A percentile compares a stretch with the other conserved stretches of the same genome.
phyloP scores from a whole-genome alignment of 2,329 filamentous ascomycete genomes.

The Tolypocladium paradoxum region DNA sequence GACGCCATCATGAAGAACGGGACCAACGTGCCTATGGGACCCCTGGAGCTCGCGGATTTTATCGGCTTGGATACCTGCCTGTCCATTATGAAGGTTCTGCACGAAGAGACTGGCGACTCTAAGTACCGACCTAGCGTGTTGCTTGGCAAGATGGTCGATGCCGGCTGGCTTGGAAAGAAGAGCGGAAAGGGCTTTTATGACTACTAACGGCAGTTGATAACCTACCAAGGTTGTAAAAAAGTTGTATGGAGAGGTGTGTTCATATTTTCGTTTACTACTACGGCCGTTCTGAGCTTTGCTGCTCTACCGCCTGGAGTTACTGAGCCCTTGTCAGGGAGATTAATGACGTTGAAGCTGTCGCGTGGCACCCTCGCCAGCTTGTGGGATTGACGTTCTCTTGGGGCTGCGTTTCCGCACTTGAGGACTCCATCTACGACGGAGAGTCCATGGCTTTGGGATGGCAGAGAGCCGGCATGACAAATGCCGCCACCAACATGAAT shows the following conservation, averaged over 20 bases:
- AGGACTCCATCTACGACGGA: not conserved
- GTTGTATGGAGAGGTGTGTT: not conserved
- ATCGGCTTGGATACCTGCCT: constrained; percentile 95
- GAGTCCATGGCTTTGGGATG: not conserved
- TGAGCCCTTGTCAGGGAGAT: not conserved
- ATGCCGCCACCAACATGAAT: not conserved
- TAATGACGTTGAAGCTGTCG: not conserved
- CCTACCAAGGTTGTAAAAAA: not conserved
- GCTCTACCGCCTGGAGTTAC: not conserved
- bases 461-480: not conserved
- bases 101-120: constrained; percentile 84
- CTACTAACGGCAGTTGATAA: constrained; percentile 40
- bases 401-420: not conserved
- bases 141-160: constrained; percentile 91
- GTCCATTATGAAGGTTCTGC: constrained; percentile 91
- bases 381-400: not conserved
- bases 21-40: constrained; percentile 97
- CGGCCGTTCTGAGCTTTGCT: not conserved
- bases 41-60: constrained; percentile 86
- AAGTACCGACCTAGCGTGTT: constrained; percentile 90
- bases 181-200: constrained; percentile 92
- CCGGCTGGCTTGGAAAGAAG: constrained; percentile 97
- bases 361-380: not conserved
- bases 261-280: no score
- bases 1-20: constrained; percentile 99